Percentiles rank a stretch among this genome's conserved stretches.
Evolutionary conservation across 1,139 yeast species (phyloP).

Genomic region (Geotrichum cucujoidarum): DNA sequence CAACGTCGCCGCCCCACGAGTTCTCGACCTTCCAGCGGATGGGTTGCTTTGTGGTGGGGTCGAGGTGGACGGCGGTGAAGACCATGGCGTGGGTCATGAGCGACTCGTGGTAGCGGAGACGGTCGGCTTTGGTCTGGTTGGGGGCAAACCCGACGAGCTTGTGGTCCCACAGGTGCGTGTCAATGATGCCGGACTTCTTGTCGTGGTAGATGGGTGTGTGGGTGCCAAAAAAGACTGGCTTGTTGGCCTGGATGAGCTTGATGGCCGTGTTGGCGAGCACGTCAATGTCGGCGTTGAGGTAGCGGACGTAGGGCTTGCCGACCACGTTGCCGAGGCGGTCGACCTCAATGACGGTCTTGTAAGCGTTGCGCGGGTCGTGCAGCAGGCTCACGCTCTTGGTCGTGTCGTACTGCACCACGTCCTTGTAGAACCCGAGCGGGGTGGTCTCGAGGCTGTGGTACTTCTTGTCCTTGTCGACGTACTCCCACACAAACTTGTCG

Average conservation of each 20-base stretch:
- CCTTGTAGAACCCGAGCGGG: conserved; percentile 58
- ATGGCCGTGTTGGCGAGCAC: conserved; percentile 57
- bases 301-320: conserved; percentile 62
- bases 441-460: conserved; percentile 51
- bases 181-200: conserved; percentile 61
- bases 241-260: conserved; percentile 60
- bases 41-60: conserved; percentile 48
- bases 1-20: conserved; percentile 76
- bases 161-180: conserved; percentile 62
- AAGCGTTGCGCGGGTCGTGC: conserved; percentile 74
- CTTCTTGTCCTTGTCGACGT: conserved; percentile 64
- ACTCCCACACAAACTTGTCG: conserved; percentile 68
- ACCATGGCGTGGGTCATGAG: conserved; percentile 88
- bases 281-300: conserved; percentile 61
- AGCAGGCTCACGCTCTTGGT: conserved; percentile 58
- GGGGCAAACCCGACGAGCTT: conserved; percentile 57
- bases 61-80: conserved; percentile 65
- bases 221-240: conserved; percentile 79
- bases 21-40: conserved; percentile 78
- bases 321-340: conserved; percentile 68
- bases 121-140: conserved; percentile 52
- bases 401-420: conserved; percentile 51
- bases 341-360: conserved; percentile 57
- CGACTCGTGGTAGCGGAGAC: conserved; percentile 53
- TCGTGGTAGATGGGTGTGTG: conserved; percentile 72